Evolutionary conservation across 2,329 filamentous ascomycete genomes (phyloP).

Genomic region (Colletotrichum filicis): DNA sequence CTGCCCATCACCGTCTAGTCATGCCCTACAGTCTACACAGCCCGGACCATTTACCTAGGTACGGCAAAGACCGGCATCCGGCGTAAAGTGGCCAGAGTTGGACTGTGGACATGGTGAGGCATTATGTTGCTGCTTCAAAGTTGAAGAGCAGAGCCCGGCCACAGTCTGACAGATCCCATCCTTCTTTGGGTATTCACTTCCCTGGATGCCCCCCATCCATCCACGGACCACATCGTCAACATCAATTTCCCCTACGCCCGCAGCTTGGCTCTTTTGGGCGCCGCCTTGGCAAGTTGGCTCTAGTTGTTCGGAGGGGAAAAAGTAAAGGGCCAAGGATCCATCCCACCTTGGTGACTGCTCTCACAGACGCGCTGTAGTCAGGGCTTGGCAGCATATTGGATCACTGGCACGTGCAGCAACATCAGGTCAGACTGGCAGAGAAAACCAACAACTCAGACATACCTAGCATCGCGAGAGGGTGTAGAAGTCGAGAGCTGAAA

Average conservation of each 20-base stretch:
- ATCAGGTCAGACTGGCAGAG: neutral
- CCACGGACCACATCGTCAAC: neutral
- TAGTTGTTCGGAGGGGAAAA: neutral
- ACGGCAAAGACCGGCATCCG: neutral
- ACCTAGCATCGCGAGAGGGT: neutral
- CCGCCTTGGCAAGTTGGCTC: conserved; percentile 18
- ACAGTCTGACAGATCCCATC: neutral
- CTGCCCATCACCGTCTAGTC: neutral
- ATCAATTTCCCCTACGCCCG: conserved; percentile 29
- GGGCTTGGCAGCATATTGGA: neutral
- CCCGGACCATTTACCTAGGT: neutral
- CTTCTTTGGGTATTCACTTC: neutral
- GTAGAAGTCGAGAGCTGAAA: conserved; percentile 6
- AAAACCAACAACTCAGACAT: neutral
- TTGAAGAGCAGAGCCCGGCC: neutral
- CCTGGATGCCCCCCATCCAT: neutral
- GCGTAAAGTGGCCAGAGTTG: neutral
- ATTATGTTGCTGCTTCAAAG: conserved; percentile 18
- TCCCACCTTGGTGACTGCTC: neutral
- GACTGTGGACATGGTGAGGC: neutral
- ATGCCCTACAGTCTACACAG: neutral
- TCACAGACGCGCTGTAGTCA: too few species aligned
- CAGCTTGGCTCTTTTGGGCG: conserved; percentile 6
- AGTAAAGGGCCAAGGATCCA: neutral
- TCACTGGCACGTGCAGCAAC: conserved; percentile 7